Base-by-base conservation (phyloP, 371 early-diverging fungal genomes). In the Sporodiniella umbellata region DNA sequence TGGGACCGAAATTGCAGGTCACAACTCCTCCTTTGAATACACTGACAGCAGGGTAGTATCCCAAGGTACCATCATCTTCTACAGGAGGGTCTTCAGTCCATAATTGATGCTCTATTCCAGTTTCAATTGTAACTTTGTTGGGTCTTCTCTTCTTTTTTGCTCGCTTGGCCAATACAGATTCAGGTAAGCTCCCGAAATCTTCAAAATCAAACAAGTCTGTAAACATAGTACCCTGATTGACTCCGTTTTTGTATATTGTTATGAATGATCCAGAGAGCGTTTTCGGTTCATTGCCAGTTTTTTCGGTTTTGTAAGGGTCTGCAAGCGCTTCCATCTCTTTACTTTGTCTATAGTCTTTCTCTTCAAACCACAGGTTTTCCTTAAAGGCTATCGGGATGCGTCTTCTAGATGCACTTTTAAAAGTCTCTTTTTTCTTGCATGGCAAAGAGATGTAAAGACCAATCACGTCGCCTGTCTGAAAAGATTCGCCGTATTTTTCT, bases 21-120 rank as follows among this genome's bases (percentile, higher is more conserved):
- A 83, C 84, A 12, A 80, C 73, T 8, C 82, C 87, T 23, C 86
- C 84, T 35, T 79, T 66, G 53, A 75, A 87, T 4, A 86, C 82
- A 31, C 83, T 83, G 38, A 85, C 77, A 10, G 77, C 77, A 2
- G 87, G 87, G 52, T 84, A 87, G 50, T 85, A 87, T 4, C 87
- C 87, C 8, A 83, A 56, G 1, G 83, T 81, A 7, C 87, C 87
- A 52, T 86, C 87, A 51, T 86, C 87, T 37, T 76, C 74, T 7
- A 74, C 58, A 7, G 81, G 68, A 14, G 79, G 78, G 17, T 80
- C 82, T 7, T 71, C 70, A 1, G 68, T 60, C 71, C 75, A 76
- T 25, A 70, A 66, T 25, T 72, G 63, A 24, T 59, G 58, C 18
- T 62, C 54, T 15, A 53, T 53, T n/a, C 65, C 59, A 39, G 67